phyloP scores from a whole-genome alignment of 768 basidiomycete species.

The Suillus spraguei region DNA sequence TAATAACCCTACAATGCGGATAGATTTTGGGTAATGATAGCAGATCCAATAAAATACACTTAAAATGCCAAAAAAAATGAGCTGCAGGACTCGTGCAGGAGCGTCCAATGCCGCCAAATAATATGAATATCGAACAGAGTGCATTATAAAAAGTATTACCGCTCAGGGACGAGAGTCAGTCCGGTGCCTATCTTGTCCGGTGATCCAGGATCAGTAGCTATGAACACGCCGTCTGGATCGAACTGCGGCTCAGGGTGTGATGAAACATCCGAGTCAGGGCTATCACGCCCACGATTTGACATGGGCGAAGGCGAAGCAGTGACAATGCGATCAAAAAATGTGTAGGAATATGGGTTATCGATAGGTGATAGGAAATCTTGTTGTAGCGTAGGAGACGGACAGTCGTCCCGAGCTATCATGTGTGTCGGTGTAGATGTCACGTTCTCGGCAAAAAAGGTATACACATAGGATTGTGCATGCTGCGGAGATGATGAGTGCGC shows the following conservation, averaged over 20 bases:
- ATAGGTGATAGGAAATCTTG: conserved; percentile 22
- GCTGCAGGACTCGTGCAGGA: not conserved
- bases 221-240: conserved; percentile 48
- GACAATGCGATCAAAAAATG: conserved; percentile 43
- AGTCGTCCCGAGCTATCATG: not conserved
- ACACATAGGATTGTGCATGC: conserved; percentile 31
- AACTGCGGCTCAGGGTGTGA: conserved; percentile 26
- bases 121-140: not conserved
- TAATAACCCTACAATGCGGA: not conserved
- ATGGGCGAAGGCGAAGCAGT: conserved; percentile 41
- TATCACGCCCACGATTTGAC: conserved; percentile 33
- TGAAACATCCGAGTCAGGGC: conserved; percentile 18
- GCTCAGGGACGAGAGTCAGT: conserved; percentile 46
- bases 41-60: conserved; percentile 10
- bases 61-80: conserved; percentile 5
- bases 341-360: conserved; percentile 35
- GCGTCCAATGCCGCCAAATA: conserved; percentile 3
- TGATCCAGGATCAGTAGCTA: conserved; percentile 40
- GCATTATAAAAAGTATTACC: conserved; percentile 29
- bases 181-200: conserved; percentile 45
- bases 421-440: conserved; percentile 34
- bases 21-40: conserved; percentile 8
- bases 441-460: conserved; percentile 51
- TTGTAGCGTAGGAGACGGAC: conserved; percentile 26
- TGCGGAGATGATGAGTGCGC: conserved; percentile 18